Evolutionary conservation across 345 rosid genomes (phyloP), one percentile per base, ranked within the genome.

Genomic region (Salix caprea): DNA sequence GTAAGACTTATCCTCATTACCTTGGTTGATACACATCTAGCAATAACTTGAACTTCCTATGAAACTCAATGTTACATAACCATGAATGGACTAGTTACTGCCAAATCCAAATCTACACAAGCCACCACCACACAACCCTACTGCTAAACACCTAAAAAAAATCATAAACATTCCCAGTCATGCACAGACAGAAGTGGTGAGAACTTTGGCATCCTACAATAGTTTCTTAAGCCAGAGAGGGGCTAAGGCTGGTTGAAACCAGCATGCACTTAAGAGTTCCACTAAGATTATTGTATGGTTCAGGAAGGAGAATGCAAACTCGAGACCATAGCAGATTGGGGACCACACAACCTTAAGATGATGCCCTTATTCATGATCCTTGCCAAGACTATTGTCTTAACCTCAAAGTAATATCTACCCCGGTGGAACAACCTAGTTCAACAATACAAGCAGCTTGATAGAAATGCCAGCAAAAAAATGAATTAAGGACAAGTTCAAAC

Each of bases 401-500:
- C 76, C 23, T 46, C 37, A 65, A 16, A 54, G 40, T 37, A 56
- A 28, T 21, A 72, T 62, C 26, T n/a, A 24, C 28, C 66, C 66
- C 12, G 66, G 14, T 23, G 32, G 15, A 24, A 62, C 66, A 62
- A 23, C 36, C 50, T 1, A 46, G 50, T 3, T 46, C 50, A 46
- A 46, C 18, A 46, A 14, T 46, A 46, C 50, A 46, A 12, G 44
- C 44, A 46, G 7, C 37, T 67, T 23, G 56, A 14, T 24, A 60
- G 36, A 26, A 39, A 69, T 42, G 34, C 50, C 65, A 16, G 7
- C 7, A 40, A 71, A 54, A 37, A 60, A 6, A 15, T 15, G 3
- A 34, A 68, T 0, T 7, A 73, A 71, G 56, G 81, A 65, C 60
- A 74, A 40, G 62, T 6, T n/a, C 72, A n/a, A 64, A 81, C 84